Conservation (phyloP, 2,329 filamentous ascomycete species). For the Lecanicillium sp. region DNA sequence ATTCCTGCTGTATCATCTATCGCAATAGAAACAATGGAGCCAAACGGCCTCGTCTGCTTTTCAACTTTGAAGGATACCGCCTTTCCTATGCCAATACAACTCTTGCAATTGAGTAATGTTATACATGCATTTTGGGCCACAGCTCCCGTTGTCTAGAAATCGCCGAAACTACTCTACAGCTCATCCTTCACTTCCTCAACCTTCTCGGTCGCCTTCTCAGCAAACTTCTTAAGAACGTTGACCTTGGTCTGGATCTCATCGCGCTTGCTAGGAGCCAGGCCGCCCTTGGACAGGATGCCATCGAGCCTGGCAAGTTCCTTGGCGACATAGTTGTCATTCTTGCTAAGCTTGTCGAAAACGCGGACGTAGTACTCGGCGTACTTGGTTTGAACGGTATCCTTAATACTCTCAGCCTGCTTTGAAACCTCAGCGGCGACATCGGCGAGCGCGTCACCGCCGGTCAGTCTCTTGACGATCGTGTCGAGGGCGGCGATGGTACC, state of each 20-base stretch:
- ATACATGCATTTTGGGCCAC: not conserved
- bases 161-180: slow-evolving; percentile 43
- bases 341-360: slow-evolving; percentile 75
- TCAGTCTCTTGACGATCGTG: slow-evolving; percentile 65
- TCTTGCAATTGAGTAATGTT: not conserved
- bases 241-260: slow-evolving; percentile 81
- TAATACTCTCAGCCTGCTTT: slow-evolving; percentile 59
- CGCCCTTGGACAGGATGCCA: slow-evolving; percentile 77
- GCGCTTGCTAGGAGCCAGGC: slow-evolving; percentile 74
- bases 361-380: slow-evolving; percentile 92
- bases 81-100: no score
- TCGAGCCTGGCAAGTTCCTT: slow-evolving; percentile 82
- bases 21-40: not conserved
- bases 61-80: no score
- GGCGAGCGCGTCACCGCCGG: slow-evolving; percentile 52
- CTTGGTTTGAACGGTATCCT: slow-evolving; percentile 57
- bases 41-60: no score
- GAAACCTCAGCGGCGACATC: slow-evolving; percentile 64
- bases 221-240: slow-evolving; percentile 80
- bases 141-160: slow-evolving; percentile 23
- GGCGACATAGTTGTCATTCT: slow-evolving; percentile 68
- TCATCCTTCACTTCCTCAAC: slow-evolving; percentile 54
- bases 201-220: slow-evolving; percentile 49
- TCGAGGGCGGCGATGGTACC: slow-evolving; percentile 80
- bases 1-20: not conserved